A percentile compares a stretch with the other conserved stretches of the same genome.
Conservation (phyloP, 495 filamentous ascomycete species). For the Platismatia glauca region DNA sequence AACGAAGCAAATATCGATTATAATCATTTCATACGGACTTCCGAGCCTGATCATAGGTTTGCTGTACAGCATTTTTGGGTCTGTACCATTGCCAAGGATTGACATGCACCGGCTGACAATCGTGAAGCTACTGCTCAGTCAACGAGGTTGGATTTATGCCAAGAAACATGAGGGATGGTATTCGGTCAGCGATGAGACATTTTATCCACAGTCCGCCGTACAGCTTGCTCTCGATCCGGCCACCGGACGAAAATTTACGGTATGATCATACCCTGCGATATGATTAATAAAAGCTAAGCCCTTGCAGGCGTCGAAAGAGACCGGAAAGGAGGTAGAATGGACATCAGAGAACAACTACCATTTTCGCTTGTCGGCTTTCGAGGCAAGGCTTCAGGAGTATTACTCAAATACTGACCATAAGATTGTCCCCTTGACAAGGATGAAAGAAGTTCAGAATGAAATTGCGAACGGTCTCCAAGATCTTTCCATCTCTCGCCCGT, state of each 20-base stretch:
- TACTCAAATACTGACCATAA: constrained; percentile 65
- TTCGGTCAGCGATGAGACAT: constrained; percentile 91
- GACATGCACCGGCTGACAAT: neutral
- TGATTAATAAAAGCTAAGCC: neutral
- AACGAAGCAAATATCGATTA: constrained; percentile 55
- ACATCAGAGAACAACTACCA: constrained; percentile 90
- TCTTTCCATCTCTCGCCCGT: constrained; percentile 79
- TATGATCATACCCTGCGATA: neutral
- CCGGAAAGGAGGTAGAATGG: constrained; percentile 89
- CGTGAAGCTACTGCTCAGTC: constrained; percentile 47
- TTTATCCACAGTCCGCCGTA: constrained; percentile 70
- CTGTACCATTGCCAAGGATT: neutral
- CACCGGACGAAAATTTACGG: constrained; percentile 71
- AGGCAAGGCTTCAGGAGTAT: constrained; percentile 63
- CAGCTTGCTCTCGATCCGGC: constrained; percentile 65
- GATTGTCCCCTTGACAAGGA: constrained; percentile 57
- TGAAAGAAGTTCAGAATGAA: constrained; percentile 56
- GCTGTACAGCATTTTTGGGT: constrained; percentile 84
- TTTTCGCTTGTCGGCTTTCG: constrained; percentile 78
- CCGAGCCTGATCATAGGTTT: constrained; percentile 68
- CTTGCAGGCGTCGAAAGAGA: constrained; percentile 58
- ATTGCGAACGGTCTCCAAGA: constrained; percentile 69
- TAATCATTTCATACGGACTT: constrained; percentile 87
- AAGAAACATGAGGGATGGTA: constrained; percentile 93
- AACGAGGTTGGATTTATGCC: constrained; percentile 73